Conservation (phyloP, 2,329 filamentous ascomycete species). For the Pestalotiopsis sp. region DNA sequence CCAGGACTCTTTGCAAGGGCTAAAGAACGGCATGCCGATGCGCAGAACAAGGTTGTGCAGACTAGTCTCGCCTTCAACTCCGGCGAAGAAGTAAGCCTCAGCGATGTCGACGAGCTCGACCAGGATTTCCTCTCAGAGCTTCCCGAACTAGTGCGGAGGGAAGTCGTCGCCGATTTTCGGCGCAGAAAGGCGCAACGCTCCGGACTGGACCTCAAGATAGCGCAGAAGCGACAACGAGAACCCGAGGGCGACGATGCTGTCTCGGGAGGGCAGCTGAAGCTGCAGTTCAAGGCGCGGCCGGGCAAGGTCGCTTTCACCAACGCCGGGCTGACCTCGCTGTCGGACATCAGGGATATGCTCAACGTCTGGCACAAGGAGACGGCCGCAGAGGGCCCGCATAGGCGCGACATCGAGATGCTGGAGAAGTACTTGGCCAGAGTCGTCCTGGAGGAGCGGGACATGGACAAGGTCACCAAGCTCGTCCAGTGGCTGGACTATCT, state of each 20-base stretch:
- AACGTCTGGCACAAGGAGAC: conserved; percentile 77
- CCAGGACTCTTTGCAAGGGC: conserved; percentile 43
- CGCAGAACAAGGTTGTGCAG: conserved; percentile 66
- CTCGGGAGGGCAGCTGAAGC: conserved; percentile 39
- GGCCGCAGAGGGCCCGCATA: conserved; percentile 72
- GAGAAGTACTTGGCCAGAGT: conserved; percentile 73
- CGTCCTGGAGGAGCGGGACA: conserved; percentile 73
- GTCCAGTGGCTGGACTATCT: conserved; percentile 68
- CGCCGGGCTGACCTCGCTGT: conserved; percentile 40
- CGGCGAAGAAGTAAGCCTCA: conserved; percentile 22
- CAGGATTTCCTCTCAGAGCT: conserved; percentile 78
- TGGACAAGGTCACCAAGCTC: conserved; percentile 72
- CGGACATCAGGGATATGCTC: conserved; percentile 74
- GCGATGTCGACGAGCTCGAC: conserved; percentile 57
- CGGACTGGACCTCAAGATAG: conserved; percentile 46
- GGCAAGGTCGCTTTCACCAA: conserved; percentile 48
- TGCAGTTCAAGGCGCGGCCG: conserved; percentile 50
- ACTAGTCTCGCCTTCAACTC: conserved; percentile 64
- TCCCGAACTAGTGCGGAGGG: conserved; percentile 76
- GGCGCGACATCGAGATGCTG: conserved; percentile 75
- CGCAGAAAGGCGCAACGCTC: conserved; percentile 61
- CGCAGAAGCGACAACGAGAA: conserved; percentile 18
- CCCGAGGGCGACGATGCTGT: conserved; percentile 17
- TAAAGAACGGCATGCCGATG: conserved; percentile 53
- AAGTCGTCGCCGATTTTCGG: conserved; percentile 76